Conservation (phyloP, 2,329 filamentous ascomycete genomes). For the Aureobasidium sp. region DNA sequence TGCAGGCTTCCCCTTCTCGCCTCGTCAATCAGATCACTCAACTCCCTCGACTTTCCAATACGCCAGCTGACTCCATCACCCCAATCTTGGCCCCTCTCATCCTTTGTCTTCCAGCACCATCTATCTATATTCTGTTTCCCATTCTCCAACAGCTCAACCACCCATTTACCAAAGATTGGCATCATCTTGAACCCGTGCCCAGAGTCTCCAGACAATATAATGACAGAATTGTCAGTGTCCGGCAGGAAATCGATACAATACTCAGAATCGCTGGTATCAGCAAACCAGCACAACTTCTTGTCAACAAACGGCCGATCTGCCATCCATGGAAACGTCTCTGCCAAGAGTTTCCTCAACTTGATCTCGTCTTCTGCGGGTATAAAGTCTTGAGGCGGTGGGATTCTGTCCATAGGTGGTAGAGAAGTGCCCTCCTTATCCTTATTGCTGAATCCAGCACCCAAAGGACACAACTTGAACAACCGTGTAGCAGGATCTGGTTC, state of each 20-base stretch:
- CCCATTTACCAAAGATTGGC: constrained; percentile 52
- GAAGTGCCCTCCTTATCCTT: constrained; percentile 30
- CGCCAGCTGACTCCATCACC: constrained; percentile 45
- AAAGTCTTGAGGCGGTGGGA: constrained; percentile 40
- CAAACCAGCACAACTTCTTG: constrained; percentile 56
- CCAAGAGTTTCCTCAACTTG: constrained; percentile 45
- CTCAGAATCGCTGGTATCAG: constrained; percentile 54
- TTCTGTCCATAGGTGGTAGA: constrained; percentile 35
- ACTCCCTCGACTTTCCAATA: constrained; percentile 30
- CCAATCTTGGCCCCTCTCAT: constrained; percentile 30
- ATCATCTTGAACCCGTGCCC: constrained; percentile 60
- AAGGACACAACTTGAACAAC: constrained; percentile 54
- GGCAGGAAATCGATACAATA: constrained; percentile 56
- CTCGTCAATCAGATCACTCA: constrained; percentile 19
- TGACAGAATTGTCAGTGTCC: constrained; percentile 37
- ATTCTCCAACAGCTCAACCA: constrained; percentile 41
- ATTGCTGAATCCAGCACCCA: constrained; percentile 51
- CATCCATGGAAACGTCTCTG: constrained; percentile 47
- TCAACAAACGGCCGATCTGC: constrained; percentile 51
- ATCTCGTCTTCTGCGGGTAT: constrained; percentile 49
- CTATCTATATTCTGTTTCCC: constrained; percentile 38
- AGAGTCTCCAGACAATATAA: constrained; percentile 52
- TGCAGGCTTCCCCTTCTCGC: not conserved
- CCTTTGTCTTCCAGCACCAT: constrained; percentile 48
- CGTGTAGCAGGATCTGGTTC: constrained; percentile 54